Evolutionary conservation across 768 basidiomycete species (phyloP).

Genomic region (Rhizopogon vesiculosus): DNA sequence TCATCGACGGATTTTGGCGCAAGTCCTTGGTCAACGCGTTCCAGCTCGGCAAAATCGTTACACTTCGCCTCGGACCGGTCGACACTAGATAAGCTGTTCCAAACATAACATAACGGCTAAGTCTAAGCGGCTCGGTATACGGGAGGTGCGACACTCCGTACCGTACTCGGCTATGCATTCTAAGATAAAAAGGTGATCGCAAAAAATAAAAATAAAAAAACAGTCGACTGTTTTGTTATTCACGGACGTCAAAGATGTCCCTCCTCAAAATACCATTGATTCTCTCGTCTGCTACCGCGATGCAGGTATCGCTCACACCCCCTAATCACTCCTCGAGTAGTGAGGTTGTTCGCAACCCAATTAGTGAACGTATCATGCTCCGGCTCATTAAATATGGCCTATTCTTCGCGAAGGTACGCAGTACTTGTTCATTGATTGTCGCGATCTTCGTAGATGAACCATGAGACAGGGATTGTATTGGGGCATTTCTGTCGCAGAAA

Average conservation of each 20-base stretch:
- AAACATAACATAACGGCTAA: too few species aligned
- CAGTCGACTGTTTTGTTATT: too few species aligned
- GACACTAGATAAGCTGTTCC: too few species aligned
- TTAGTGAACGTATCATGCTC: conserved; percentile 1
- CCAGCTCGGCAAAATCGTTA: too few species aligned
- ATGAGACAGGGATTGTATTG: conserved; percentile 2
- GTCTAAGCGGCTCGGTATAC: too few species aligned
- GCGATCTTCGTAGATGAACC: background rate
- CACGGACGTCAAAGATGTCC: conserved; percentile 14
- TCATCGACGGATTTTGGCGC: too few species aligned
- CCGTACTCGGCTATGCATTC: too few species aligned
- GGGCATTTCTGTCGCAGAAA: background rate
- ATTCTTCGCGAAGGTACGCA: background rate
- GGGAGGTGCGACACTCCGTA: background rate
- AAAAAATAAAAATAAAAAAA: too few species aligned
- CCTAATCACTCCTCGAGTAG: conserved; percentile 37
- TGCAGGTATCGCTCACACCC: conserved; percentile 39
- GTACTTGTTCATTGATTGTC: background rate
- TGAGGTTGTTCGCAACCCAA: conserved; percentile 18
- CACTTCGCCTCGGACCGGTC: too few species aligned
- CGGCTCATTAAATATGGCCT: background rate
- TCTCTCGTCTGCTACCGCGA: conserved; percentile 34
- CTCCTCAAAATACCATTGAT: conserved; percentile 38
- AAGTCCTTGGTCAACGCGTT: too few species aligned
- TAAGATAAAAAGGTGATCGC: too few species aligned